phyloP scores from a whole-genome alignment of 805 yeast species.

The Yueomyces sinensis region DNA sequence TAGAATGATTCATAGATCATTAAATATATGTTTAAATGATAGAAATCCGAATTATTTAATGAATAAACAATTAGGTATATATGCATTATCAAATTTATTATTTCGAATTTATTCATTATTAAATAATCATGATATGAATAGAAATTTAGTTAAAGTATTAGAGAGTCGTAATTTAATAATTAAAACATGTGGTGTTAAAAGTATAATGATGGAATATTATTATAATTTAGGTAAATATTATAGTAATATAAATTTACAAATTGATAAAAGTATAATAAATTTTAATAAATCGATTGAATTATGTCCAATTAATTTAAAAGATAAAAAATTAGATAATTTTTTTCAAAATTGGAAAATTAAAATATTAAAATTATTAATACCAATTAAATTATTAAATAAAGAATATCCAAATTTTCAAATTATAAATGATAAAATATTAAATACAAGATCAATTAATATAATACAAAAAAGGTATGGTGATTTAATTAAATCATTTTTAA shows the following conservation, averaged over 20 bases:
- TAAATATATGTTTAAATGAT: constrained; percentile 69
- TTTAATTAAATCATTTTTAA: not conserved
- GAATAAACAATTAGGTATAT: constrained; percentile 52
- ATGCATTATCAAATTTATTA: constrained; percentile 56
- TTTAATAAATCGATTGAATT: not conserved
- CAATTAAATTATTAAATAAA: constrained; percentile 40
- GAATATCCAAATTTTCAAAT: constrained; percentile 34
- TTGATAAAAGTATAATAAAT: too few species aligned
- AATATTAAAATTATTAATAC: constrained; percentile 49
- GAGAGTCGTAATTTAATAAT: constrained; percentile 23
- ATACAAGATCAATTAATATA: not conserved
- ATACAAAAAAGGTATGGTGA: not conserved
- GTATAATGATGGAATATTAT: constrained; percentile 12
- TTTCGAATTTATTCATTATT: constrained; percentile 57
- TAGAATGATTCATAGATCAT: constrained; percentile 54
- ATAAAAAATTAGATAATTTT: too few species aligned
- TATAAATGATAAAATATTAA: constrained; percentile 5
- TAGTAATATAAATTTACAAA: too few species aligned
- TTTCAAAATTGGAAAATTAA: not conserved
- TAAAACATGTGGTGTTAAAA: constrained; percentile 12
- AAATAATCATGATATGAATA: constrained; percentile 58
- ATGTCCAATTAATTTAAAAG: too few species aligned
- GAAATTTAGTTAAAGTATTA: constrained; percentile 59
- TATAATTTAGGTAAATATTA: constrained; percentile 60
- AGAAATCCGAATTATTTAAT: constrained; percentile 36